Evolutionary conservation across 106 monocot species (phyloP).

Genomic region (Allium cepa): DNA sequence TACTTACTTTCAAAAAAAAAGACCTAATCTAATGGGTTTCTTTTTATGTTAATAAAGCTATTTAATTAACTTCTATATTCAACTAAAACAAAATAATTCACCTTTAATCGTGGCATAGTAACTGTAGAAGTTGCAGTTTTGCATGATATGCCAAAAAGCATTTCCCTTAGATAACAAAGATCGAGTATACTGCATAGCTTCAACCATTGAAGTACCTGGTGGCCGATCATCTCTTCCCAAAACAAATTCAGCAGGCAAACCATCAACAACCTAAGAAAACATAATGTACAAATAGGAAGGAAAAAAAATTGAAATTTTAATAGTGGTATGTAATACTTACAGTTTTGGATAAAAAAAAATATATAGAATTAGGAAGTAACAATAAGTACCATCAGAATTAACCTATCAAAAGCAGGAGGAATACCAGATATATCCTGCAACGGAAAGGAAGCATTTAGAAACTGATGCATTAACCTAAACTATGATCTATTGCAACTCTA

Average conservation of each 20-base stretch:
- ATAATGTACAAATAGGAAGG: neutral
- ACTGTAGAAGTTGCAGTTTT: conserved; percentile 96
- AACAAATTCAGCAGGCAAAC: conserved; percentile 91
- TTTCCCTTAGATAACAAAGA: conserved; percentile 49
- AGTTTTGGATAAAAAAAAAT: neutral
- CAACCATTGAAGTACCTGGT: conserved; percentile 40
- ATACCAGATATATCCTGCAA: conserved; percentile 65
- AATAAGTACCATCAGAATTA: conserved; percentile 74
- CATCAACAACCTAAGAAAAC: conserved; percentile 93
- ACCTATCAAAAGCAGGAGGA: conserved; percentile 61
- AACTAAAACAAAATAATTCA: conserved; percentile 7
- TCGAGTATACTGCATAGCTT: conserved; percentile 90
- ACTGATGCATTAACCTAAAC: no score
- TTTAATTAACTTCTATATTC: no score
- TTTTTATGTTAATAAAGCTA: no score
- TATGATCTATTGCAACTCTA: no score
- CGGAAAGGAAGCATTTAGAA: neutral
- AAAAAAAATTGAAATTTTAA: neutral
- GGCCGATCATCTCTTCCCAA: conserved; percentile 57
- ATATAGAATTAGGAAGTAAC: neutral
- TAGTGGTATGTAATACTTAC: neutral
- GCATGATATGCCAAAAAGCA: conserved; percentile 78
- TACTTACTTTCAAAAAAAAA: no score
- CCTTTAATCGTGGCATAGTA: conserved; percentile 96
- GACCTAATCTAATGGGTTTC: neutral